Evolutionary conservation across 805 yeast genomes (phyloP), one percentile per base, ranked within the genome.

Genomic region (Ogataea saltuana): DNA sequence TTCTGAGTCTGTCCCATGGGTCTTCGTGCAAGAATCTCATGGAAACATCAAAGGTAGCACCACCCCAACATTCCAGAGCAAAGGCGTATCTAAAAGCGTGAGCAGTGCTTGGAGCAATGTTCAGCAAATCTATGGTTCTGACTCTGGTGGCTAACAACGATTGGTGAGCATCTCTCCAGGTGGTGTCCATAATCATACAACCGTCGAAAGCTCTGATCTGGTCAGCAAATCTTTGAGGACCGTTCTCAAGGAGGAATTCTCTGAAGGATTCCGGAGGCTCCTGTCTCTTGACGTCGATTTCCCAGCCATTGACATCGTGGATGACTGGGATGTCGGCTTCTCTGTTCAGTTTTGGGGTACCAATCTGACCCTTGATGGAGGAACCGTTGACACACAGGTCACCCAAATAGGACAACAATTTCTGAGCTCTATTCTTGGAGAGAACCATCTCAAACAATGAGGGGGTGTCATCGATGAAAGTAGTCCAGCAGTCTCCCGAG

Each of bases 101-200:
- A 3, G 97, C 87, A 23, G 99, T 93, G 44, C 95, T 80, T 47
- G 89, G 90, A 17, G 99, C 99, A 71, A 93, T 88, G 56, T 89
- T 85, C 40, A 84, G 72, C 60, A 93, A 72, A 68, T 93, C 99
- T 55, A 86, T 78, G 18, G 99, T 93, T 71, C 99, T 83, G 28
- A 93, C 95, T 70, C 99, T 85, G 31, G 99, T 93, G 8, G 99
- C 99, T 61, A 93, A 76, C 56, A 93, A 72, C 18, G 97, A 90
- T 75, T 93, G 99, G 71, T 93, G 99, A 27, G 99, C 99, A 69
- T 93, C 99, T 81, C 99, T 88, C 99, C 99, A 93, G 8, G 99
- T 93, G 42, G 99, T 93, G 68, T 93, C 99, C 88, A 95, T 93
- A 59, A 93, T 71, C 66, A 93, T 74, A 54, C 96, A 83, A 59